Conservation (phyloP, 192 early-diverging fungal species). For the Dissophora globulifera region DNA sequence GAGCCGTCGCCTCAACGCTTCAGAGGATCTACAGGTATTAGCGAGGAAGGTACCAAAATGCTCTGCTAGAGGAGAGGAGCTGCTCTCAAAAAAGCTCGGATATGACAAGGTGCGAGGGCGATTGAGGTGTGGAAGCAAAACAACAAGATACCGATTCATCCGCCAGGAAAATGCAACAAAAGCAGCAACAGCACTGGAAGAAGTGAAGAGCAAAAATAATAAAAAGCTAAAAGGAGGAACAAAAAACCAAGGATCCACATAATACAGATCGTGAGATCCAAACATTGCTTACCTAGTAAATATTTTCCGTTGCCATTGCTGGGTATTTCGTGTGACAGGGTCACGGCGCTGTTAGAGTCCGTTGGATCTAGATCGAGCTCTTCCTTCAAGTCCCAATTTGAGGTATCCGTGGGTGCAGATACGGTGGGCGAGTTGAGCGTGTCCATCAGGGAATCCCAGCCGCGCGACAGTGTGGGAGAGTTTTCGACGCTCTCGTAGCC, state of each 20-base stretch:
- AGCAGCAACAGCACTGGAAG: too few relatives aligned
- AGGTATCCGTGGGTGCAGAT: constrained; percentile 17
- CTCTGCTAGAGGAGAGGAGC: too few relatives aligned
- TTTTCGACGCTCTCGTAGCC: constrained; percentile 46
- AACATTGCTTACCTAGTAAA: constrained; percentile 24
- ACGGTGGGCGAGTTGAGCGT: constrained; percentile 37
- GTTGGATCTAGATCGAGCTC: constrained; percentile 22
- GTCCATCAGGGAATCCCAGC: constrained; percentile 51
- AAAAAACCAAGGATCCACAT: neutral
- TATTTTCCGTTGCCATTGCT: constrained; percentile 53
- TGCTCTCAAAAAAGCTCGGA: too few relatives aligned
- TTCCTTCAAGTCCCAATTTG: constrained; percentile 34
- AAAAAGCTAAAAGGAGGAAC: constrained; percentile 1
- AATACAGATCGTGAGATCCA: too few relatives aligned
- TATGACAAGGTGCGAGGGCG: too few relatives aligned
- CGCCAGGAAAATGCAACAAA: too few relatives aligned
- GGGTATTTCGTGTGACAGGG: constrained; percentile 10
- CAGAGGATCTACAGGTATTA: too few relatives aligned
- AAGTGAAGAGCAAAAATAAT: neutral
- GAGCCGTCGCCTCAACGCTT: too few relatives aligned
- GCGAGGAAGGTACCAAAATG: too few relatives aligned
- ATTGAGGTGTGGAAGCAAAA: too few relatives aligned
- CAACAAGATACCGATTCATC: too few relatives aligned
- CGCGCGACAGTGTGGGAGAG: constrained; percentile 11
- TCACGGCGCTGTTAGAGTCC: constrained; percentile 20